Conservation (phyloP, 2,329 filamentous ascomycete species). For the Cladosporium sp. region DNA sequence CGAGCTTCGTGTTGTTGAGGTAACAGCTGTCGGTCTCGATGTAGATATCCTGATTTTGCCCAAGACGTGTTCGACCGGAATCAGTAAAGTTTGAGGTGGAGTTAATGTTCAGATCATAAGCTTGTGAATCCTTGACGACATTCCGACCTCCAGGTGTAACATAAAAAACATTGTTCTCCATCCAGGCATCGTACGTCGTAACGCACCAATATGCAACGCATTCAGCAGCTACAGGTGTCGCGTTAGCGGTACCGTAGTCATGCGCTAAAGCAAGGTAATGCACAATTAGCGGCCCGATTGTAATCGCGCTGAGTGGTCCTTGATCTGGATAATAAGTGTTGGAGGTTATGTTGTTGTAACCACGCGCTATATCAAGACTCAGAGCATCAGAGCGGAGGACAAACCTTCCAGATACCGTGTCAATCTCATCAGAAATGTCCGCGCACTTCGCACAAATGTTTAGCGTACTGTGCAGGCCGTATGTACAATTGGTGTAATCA, state of each 20-base stretch:
- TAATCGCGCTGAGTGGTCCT: not conserved
- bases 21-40: not conserved
- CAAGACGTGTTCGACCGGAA: not conserved
- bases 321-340: not conserved
- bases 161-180: too few species aligned
- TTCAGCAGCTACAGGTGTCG: not conserved
- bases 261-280: not conserved
- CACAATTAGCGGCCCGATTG: not conserved
- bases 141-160: too few species aligned
- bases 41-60: not conserved
- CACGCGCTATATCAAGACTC: not conserved
- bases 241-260: not conserved
- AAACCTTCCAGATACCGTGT: not conserved
- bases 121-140: too few species aligned
- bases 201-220: not conserved
- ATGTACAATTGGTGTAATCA: too few species aligned
- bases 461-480: not conserved
- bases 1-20: not conserved
- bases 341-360: not conserved
- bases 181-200: not conserved
- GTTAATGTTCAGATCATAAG: too few species aligned
- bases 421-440: not conserved
- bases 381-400: not conserved
- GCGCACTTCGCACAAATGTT: not conserved
- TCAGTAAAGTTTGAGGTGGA: not conserved